Conservation (phyloP, 192 early-diverging fungal species). For the Neocallimastix lanati region DNA sequence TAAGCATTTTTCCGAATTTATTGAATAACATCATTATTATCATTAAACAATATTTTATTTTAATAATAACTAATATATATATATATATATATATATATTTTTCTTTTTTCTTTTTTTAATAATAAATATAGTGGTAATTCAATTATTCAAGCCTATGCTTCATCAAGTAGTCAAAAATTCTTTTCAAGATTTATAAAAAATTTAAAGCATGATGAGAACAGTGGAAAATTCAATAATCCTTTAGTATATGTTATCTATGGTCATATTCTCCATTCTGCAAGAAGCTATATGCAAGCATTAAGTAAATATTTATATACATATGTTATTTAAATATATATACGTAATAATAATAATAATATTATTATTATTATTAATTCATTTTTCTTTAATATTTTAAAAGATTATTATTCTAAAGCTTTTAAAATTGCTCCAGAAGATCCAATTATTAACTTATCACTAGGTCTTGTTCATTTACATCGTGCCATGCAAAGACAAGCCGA, state of each 20-base stretch:
- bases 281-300: slow-evolving; percentile 34
- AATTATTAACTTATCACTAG: slow-evolving; percentile 40
- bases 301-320: slow-evolving; percentile 21
- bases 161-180: slow-evolving; percentile 27
- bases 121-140: slow-evolving; percentile 16
- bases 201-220: slow-evolving; percentile 11
- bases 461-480: slow-evolving; percentile 38
- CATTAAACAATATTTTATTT: too few relatives aligned
- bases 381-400: neutral
- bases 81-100: too few relatives aligned
- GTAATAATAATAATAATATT: neutral
- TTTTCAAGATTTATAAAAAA: slow-evolving; percentile 26
- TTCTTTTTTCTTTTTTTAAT: slow-evolving; percentile 15
- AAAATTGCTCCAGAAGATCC: slow-evolving; percentile 40
- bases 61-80: too few relatives aligned
- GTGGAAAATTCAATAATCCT: slow-evolving; percentile 10
- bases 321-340: too few relatives aligned
- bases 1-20: too few relatives aligned
- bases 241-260: slow-evolving; percentile 36
- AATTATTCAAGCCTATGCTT: slow-evolving; percentile 18
- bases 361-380: neutral
- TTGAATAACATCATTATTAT: too few relatives aligned
- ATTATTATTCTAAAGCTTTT: slow-evolving; percentile 31
- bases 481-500: slow-evolving; percentile 48
- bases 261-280: slow-evolving; percentile 29